These are phyloP conservation scores for Picea sitchensis DNA, from an alignment of 75 land plant species.

Conservation along the genomic window DNA sequence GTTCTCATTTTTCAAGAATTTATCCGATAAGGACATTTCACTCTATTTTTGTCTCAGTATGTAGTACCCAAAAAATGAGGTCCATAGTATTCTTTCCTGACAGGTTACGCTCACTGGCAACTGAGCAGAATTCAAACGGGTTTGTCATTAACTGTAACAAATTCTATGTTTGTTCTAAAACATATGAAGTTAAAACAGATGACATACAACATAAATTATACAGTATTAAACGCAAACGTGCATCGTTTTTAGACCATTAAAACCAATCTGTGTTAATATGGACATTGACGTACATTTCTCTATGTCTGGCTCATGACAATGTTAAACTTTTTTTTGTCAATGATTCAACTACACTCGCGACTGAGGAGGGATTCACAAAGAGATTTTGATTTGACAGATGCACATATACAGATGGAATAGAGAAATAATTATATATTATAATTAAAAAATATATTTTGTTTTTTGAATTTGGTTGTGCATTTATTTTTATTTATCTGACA, in stretches of 20 bases:
- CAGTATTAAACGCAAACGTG: background rate
- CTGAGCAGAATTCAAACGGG: background rate
- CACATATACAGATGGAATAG: no score
- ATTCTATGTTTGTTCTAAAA: background rate
- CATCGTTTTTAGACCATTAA: background rate
- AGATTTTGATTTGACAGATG: no score
- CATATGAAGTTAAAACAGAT: background rate
- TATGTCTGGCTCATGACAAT: background rate
- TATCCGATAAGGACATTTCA: no score
- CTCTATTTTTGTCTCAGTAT: background rate
- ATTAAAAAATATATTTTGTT: no score
- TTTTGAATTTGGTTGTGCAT: no score
- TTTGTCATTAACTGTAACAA: background rate
- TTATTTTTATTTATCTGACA: no score
- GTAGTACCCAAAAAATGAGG: background rate
- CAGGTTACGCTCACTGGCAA: background rate
- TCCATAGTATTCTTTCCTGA: background rate
- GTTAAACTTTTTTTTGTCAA: no score
- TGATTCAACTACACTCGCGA: no score
- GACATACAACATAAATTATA: background rate
- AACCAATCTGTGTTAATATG: background rate
- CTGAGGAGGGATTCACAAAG: no score
- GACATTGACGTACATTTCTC: slow-evolving; percentile 3
- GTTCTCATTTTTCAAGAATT: no score
- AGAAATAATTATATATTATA: no score